A percentile compares a stretch with the other conserved stretches of the same genome.
Evolutionary conservation across 148 eudicot species (phyloP).

Genomic region (Cornus controversa): DNA sequence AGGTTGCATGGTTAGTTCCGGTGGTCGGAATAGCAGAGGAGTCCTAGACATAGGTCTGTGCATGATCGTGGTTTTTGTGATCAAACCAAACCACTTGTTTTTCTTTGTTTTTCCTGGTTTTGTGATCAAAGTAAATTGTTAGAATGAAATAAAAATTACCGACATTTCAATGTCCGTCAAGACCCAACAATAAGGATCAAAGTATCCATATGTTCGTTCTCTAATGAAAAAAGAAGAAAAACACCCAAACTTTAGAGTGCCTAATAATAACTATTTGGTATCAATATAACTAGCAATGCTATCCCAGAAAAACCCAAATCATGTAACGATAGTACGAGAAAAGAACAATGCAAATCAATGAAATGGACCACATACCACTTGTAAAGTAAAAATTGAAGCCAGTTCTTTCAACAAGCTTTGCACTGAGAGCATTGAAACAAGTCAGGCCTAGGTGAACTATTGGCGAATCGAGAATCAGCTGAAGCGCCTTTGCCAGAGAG

Average conservation of each 20-base stretch:
- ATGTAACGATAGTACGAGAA: neutral
- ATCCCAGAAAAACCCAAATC: neutral
- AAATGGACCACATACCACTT: conserved; percentile 45
- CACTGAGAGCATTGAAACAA: conserved; percentile 89
- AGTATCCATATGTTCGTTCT: neutral
- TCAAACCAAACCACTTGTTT: neutral
- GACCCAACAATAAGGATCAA: neutral
- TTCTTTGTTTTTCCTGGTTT: neutral
- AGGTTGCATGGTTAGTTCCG: too few relatives aligned
- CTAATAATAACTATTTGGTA: neutral
- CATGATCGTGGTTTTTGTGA: too few relatives aligned
- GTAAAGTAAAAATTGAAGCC: conserved; percentile 82
- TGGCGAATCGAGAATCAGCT: conserved; percentile 52
- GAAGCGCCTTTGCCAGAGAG: conserved; percentile 51
- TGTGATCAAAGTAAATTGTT: neutral
- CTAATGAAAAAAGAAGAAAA: neutral
- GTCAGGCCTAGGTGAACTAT: conserved; percentile 90
- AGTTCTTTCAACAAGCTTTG: conserved; percentile 72
- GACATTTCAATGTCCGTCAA: neutral
- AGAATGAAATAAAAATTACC: neutral
- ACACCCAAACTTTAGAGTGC: neutral
- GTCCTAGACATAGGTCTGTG: too few relatives aligned
- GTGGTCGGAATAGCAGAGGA: too few relatives aligned
- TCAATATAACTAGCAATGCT: neutral
- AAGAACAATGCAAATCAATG: neutral